Evolutionary conservation across 2,329 filamentous ascomycete genomes (phyloP).

Genomic region (Ophiostoma novo-ulmi): DNA sequence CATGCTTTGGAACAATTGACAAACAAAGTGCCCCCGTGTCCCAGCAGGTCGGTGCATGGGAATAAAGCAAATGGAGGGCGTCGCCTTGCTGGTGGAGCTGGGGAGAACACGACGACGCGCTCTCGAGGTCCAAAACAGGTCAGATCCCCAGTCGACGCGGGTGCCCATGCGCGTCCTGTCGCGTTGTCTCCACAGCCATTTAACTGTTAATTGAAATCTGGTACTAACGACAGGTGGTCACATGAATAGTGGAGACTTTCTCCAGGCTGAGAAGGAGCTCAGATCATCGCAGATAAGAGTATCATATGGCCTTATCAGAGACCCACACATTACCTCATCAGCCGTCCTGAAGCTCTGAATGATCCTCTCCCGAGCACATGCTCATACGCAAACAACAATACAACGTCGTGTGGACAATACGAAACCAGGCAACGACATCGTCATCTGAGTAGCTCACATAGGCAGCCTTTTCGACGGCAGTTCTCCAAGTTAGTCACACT

Average conservation of each 20-base stretch:
- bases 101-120: constrained; percentile 22
- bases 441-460: constrained; percentile 18
- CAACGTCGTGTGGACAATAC: constrained; percentile 17
- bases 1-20: not conserved
- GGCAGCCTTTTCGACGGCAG: not conserved
- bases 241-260: constrained; percentile 13
- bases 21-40: not conserved
- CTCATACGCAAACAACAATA: not conserved
- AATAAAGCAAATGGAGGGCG: not conserved
- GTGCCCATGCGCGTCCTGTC: constrained; percentile 24
- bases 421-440: not conserved
- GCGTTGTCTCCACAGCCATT: constrained; percentile 18
- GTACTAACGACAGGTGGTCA: constrained; percentile 15
- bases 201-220: not conserved
- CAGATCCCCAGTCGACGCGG: constrained; percentile 18
- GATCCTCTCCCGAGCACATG: constrained; percentile 12
- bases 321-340: constrained; percentile 19
- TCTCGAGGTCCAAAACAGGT: not conserved
- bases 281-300: not conserved
- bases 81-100: not conserved
- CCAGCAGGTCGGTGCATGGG: constrained; percentile 4
- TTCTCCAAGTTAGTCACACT: not conserved
- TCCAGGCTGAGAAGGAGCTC: constrained; percentile 3
- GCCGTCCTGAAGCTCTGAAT: not conserved
- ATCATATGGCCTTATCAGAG: not conserved